phyloP scores from a whole-genome alignment of 306 rosid species.

The Lathyrus sativus region DNA sequence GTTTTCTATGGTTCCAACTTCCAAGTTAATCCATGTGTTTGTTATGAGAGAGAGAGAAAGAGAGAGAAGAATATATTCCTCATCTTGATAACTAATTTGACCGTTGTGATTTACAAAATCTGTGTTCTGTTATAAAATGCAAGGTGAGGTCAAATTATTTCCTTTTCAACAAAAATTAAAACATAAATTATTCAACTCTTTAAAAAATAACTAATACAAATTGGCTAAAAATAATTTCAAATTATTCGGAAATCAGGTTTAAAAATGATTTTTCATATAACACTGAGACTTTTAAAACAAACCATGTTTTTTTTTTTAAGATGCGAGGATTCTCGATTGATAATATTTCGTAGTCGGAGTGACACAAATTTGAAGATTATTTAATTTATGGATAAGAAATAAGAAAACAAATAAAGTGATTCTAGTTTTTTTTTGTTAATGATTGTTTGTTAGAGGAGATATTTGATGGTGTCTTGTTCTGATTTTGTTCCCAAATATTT shows the following conservation, averaged over 20 bases:
- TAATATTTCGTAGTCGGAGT: too few relatives aligned
- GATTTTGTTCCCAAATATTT: neutral
- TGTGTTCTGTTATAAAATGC: neutral
- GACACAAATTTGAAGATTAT: too few relatives aligned
- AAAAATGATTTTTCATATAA: too few relatives aligned
- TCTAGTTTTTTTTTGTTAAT: neutral
- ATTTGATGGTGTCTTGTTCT: neutral
- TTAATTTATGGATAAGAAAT: neutral
- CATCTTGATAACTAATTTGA: slow-evolving; percentile 13
- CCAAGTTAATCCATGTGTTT: slow-evolving; percentile 18
- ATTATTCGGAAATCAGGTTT: too few relatives aligned
- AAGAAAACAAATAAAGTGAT: neutral
- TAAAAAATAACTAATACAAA: too few relatives aligned
- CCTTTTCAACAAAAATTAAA: neutral
- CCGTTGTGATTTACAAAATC: neutral
- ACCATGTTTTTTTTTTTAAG: too few relatives aligned
- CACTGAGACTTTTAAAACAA: too few relatives aligned
- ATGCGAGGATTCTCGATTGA: too few relatives aligned
- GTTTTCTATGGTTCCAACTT: neutral
- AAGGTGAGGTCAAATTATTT: neutral
- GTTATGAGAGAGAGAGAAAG: neutral
- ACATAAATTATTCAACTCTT: neutral
- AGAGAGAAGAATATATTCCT: slow-evolving; percentile 20
- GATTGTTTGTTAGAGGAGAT: neutral
- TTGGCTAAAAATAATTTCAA: too few relatives aligned